Evolutionary conservation across 2,329 filamentous ascomycete species (phyloP).

Genomic region (Colletotrichum theobromicola): DNA sequence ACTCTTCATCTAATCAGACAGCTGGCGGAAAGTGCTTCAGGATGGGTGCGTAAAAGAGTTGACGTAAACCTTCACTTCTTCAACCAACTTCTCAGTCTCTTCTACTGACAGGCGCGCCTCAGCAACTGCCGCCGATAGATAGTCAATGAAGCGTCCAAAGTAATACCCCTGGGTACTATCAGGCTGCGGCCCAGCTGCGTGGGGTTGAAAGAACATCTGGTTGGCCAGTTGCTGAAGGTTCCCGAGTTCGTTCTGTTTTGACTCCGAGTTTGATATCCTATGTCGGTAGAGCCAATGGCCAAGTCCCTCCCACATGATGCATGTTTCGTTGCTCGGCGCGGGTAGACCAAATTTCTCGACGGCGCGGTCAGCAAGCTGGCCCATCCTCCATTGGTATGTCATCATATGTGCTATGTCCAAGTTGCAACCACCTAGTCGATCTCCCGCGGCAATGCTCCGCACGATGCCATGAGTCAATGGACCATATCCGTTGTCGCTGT

Average conservation of each 20-base stretch:
- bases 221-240: background rate
- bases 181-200: background rate
- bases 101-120: background rate
- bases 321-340: background rate
- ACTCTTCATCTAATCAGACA: background rate
- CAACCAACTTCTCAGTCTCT: background rate
- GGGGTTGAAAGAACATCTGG: background rate
- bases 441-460: background rate
- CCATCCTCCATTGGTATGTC: background rate
- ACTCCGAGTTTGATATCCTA: background rate
- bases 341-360: background rate
- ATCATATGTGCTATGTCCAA: background rate
- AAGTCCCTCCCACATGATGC: background rate
- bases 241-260: background rate
- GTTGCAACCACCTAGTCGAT: background rate
- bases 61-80: background rate
- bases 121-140: background rate
- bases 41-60: background rate
- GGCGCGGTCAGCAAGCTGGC: background rate
- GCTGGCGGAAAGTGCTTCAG: background rate
- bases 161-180: too few species aligned
- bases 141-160: background rate
- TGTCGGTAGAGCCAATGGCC: background rate
- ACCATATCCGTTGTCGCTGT: background rate
- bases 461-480: background rate